Percentiles rank a stretch among this genome's conserved stretches.
These are phyloP conservation scores for Scutellaria minor DNA, from an alignment of 257 asterid genomes.

Conservation along the genomic window DNA sequence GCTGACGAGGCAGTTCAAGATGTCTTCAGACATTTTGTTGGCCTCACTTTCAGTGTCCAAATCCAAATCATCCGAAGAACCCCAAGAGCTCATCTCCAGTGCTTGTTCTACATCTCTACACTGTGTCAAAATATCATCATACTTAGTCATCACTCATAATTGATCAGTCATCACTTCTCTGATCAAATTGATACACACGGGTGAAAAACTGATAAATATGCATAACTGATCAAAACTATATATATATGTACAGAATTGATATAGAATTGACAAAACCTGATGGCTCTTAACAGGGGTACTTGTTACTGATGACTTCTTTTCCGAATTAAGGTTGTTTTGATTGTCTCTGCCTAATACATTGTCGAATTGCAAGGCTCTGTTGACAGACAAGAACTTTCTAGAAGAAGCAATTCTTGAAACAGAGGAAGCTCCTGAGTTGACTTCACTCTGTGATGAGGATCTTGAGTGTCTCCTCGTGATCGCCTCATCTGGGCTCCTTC, in stretches of 20 bases:
- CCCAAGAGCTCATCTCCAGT: conserved; percentile 54
- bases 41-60: conserved; percentile 55
- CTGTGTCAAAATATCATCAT: conserved; percentile 37
- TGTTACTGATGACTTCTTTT: conserved; percentile 34
- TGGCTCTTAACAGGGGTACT: conserved; percentile 37
- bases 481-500: conserved; percentile 36
- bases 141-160: too few relatives aligned
- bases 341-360: conserved; percentile 43
- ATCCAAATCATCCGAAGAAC: conserved; percentile 55
- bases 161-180: too few relatives aligned
- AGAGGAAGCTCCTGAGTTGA: conserved; percentile 43
- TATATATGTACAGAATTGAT: too few relatives aligned
- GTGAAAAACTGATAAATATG: too few relatives aligned
- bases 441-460: conserved; percentile 63
- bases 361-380: conserved; percentile 31
- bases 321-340: conserved; percentile 36
- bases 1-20: conserved; percentile 68
- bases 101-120: conserved; percentile 64
- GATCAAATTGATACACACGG: too few relatives aligned
- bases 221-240: too few relatives aligned
- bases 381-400: conserved; percentile 43
- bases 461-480: conserved; percentile 54
- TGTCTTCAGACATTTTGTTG: conserved; percentile 64
- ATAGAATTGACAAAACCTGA: background rate
- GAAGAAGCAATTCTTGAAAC: conserved; percentile 56